A percentile compares a stretch with the other conserved stretches of the same genome.
phyloP scores from a whole-genome alignment of 768 basidiomycete species.

The Boletus patriciae region DNA sequence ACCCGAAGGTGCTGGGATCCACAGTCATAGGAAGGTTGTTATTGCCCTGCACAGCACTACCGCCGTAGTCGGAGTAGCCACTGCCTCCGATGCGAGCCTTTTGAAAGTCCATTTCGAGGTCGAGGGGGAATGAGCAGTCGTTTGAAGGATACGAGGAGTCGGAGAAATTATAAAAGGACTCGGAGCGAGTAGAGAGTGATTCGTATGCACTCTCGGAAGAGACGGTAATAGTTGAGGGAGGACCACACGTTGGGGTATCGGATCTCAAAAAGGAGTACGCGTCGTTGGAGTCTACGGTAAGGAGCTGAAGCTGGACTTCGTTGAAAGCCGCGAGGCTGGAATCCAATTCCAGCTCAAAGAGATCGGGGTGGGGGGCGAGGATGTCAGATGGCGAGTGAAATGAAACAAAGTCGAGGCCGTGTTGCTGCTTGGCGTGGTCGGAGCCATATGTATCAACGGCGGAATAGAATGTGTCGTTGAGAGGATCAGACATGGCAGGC shows the following conservation, averaged over 20 bases:
- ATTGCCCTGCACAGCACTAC: constrained; percentile 36
- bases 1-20: constrained; percentile 60
- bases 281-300: constrained; percentile 64
- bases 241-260: constrained; percentile 63
- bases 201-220: constrained; percentile 78
- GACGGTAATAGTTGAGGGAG: constrained; percentile 75
- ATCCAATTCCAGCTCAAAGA: constrained; percentile 83
- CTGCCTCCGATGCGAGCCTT: constrained; percentile 53
- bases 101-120: constrained; percentile 74
- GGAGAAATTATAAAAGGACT: constrained; percentile 67
- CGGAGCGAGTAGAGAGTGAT: constrained; percentile 64
- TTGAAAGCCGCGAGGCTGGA: constrained; percentile 65
- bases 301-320: constrained; percentile 59
- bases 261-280: constrained; percentile 64
- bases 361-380: constrained; percentile 75
- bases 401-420: constrained; percentile 65
- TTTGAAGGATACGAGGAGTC: constrained; percentile 49
- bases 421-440: constrained; percentile 39
- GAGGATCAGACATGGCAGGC: constrained; percentile 33
- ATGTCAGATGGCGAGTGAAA: constrained; percentile 69
- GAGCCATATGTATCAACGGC: constrained; percentile 37
- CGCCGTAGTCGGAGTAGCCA: constrained; percentile 53
- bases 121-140: constrained; percentile 59
- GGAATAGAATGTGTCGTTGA: constrained; percentile 34
- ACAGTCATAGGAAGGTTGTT: constrained; percentile 43